Conservation (phyloP, 2,329 filamentous ascomycete genomes). For the Delphinella strobiligena region DNA sequence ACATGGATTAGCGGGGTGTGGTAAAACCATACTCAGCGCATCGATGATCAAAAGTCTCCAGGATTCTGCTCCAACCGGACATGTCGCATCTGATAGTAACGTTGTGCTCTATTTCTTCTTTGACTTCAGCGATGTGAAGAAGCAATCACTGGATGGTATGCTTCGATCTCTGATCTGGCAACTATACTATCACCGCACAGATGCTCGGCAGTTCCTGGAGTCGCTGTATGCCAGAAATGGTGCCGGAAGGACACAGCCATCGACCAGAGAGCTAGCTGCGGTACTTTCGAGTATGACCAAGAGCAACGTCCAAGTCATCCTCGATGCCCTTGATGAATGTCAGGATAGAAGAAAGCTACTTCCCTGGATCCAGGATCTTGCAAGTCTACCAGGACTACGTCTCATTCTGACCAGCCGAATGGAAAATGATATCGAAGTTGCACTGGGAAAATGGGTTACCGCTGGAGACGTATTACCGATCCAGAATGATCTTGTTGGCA, state of each 20-base stretch:
- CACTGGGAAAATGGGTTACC: too few relatives aligned
- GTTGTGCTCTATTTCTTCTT: constrained; percentile 5
- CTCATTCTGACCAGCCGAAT: too few relatives aligned
- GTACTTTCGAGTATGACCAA: not conserved
- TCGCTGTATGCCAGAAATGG: not conserved
- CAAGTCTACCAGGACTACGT: too few relatives aligned
- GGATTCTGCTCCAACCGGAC: not conserved
- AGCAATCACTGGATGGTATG: not conserved
- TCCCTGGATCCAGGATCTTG: too few relatives aligned
- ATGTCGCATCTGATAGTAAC: not conserved
- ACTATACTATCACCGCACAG: not conserved
- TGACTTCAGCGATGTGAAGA: not conserved
- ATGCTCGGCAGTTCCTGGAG: not conserved
- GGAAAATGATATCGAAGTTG: too few relatives aligned
- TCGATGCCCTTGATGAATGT: not conserved
- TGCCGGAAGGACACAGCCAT: not conserved
- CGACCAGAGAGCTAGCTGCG: not conserved
- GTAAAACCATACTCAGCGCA: constrained; percentile 7
- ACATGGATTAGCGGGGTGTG: constrained; percentile 5
- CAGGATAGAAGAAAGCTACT: too few relatives aligned
- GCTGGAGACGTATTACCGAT: too few relatives aligned
- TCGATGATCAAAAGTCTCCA: constrained; percentile 1
- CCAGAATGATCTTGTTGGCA: not conserved
- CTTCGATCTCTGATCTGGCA: not conserved
- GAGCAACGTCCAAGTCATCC: not conserved